phyloP scores from a whole-genome alignment of 1,139 yeast genomes.

The Trichomonascaceae sp. region DNA sequence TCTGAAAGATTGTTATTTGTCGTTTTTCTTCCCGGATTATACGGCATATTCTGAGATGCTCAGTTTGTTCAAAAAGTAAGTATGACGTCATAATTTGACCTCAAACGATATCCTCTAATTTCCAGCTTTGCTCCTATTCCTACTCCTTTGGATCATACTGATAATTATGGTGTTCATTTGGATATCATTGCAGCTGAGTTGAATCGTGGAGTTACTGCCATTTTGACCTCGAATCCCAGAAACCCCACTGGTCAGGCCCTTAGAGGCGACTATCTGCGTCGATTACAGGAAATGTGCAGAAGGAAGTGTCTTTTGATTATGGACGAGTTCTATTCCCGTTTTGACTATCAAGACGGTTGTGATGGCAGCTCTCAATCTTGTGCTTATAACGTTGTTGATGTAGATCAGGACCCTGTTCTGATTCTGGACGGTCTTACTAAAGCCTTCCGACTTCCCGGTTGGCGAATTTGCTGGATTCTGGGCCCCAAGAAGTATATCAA shows the following conservation, averaged over 20 bases:
- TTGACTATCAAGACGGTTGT: conserved; percentile 55
- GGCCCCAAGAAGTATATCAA: conserved; percentile 61
- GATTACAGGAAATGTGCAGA: conserved; percentile 53
- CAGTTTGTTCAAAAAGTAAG: conserved; percentile 51
- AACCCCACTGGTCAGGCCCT: conserved; percentile 62
- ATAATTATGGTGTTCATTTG: conserved; percentile 55
- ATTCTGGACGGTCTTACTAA: conserved; percentile 61
- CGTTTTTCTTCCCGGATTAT: conserved; percentile 62
- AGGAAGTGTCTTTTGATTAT: conserved; percentile 53
- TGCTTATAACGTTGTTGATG: conserved; percentile 52
- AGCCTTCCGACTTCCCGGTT: conserved; percentile 62
- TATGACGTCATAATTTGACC: not conserved
- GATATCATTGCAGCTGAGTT: conserved; percentile 52
- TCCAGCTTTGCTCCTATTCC: conserved; percentile 54
- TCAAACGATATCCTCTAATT: not conserved
- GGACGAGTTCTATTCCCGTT: conserved; percentile 65
- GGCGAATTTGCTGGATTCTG: conserved; percentile 65
- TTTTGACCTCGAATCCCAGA: conserved; percentile 54
- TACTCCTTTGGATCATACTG: conserved; percentile 56
- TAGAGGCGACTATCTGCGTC: conserved; percentile 45
- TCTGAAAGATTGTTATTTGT: conserved; percentile 53
- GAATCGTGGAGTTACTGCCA: conserved; percentile 56
- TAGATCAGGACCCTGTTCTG: conserved; percentile 56
- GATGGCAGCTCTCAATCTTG: conserved; percentile 53
- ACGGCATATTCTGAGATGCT: conserved; percentile 72